Evolutionary conservation across 495 filamentous ascomycete species (phyloP).

Genomic region (Letharia columbiana): DNA sequence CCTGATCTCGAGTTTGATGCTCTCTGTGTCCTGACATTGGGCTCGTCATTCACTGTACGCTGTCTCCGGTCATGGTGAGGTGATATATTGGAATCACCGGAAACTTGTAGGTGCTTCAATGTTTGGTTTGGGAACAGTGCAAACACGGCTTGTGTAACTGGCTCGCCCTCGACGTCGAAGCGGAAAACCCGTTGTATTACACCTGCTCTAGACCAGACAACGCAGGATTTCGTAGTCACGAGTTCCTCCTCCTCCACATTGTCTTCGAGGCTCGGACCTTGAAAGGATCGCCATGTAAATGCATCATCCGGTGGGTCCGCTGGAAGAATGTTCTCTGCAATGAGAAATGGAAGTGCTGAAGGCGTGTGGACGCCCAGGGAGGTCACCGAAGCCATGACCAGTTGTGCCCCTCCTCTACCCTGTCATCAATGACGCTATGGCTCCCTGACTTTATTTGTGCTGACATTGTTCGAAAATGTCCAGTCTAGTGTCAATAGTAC

Average conservation of each 20-base stretch:
- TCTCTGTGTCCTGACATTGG: conserved; percentile 16
- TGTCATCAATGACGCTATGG: neutral
- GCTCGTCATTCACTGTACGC: neutral
- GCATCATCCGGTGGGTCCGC: conserved; percentile 53
- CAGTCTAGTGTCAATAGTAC: neutral
- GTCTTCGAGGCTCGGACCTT: conserved; percentile 35
- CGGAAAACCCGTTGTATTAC: conserved; percentile 79
- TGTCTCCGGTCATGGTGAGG: neutral
- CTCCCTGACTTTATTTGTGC: neutral
- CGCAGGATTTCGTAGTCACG: conserved; percentile 70
- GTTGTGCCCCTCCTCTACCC: conserved; percentile 1
- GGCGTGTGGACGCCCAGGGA: conserved; percentile 86
- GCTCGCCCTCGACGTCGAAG: conserved; percentile 78
- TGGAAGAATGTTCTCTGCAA: conserved; percentile 70
- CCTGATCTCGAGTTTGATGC: neutral
- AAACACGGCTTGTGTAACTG: conserved; percentile 73
- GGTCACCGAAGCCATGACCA: conserved; percentile 70
- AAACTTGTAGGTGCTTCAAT: too few species aligned
- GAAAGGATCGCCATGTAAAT: conserved; percentile 64
- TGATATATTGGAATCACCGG: neutral
- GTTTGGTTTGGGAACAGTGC: conserved; percentile 54
- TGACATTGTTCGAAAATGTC: conserved; percentile 4
- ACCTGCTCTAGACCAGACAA: conserved; percentile 85
- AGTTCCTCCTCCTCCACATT: conserved; percentile 66
- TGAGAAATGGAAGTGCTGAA: conserved; percentile 69